Evolutionary conservation across 2,329 filamentous ascomycete genomes (phyloP).

Genomic region (Botryotinia globosa): DNA sequence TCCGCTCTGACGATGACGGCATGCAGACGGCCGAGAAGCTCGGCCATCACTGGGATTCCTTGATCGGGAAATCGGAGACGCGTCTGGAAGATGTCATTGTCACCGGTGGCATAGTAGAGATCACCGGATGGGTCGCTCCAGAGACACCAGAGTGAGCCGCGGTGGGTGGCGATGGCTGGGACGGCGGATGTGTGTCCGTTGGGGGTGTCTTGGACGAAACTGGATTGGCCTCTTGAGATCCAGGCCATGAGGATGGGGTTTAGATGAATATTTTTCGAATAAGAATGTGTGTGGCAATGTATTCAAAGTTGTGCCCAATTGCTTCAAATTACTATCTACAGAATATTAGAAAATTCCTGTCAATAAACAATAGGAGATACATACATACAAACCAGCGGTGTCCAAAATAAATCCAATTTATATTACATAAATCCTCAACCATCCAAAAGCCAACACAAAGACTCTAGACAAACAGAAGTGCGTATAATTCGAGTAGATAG

Average conservation of each 20-base stretch:
- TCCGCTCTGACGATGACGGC: slow-evolving; percentile 36
- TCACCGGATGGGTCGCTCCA: slow-evolving; percentile 37
- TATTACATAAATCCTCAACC: neutral
- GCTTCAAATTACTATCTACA: neutral
- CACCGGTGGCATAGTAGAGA: slow-evolving; percentile 39
- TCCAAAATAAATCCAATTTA: neutral
- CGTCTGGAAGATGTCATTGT: slow-evolving; percentile 34
- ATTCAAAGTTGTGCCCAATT: neutral
- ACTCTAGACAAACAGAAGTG: neutral
- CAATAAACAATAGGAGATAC: neutral
- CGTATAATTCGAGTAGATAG: neutral
- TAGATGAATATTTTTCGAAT: neutral
- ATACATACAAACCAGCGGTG: neutral
- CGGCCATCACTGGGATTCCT: slow-evolving; percentile 39
- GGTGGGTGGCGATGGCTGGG: slow-evolving; percentile 40
- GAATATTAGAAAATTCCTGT: neutral
- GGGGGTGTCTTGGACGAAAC: slow-evolving; percentile 33
- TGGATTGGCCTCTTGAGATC: slow-evolving; percentile 38
- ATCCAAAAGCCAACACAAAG: neutral
- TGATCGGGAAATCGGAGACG: slow-evolving; percentile 36
- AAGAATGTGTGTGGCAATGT: too few relatives aligned
- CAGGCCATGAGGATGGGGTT: slow-evolving; percentile 29
- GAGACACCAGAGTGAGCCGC: slow-evolving; percentile 41
- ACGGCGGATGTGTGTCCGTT: slow-evolving; percentile 38
- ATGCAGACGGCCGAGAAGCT: slow-evolving; percentile 40